Evolutionary conservation across 352 stramenopile genomes (phyloP).

Genomic region (Pythium apleroticum): DNA sequence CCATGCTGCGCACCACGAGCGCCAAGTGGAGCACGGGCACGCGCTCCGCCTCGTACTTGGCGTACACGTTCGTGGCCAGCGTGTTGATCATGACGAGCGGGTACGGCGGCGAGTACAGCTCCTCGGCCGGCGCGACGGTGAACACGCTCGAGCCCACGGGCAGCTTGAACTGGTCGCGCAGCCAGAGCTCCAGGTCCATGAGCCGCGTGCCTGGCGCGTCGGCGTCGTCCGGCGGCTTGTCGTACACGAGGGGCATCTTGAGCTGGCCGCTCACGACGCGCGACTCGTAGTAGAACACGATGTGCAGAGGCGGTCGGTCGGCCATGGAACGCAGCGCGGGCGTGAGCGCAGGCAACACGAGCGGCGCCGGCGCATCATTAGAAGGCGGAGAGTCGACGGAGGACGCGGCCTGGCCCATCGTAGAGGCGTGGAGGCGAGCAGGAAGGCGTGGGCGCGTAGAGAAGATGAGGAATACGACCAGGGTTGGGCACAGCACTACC

Average conservation of each 20-base stretch:
- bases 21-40: slow-evolving; percentile 63
- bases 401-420: slow-evolving; percentile 25
- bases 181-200: slow-evolving; percentile 74
- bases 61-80: slow-evolving; percentile 43
- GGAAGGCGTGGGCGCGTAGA: background rate
- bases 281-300: slow-evolving; percentile 71
- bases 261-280: slow-evolving; percentile 48
- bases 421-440: background rate
- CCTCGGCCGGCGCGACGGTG: slow-evolving; percentile 65
- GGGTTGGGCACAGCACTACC: too few relatives aligned
- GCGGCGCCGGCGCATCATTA: background rate
- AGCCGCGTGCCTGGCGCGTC: slow-evolving; percentile 46
- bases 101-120: slow-evolving; percentile 77
- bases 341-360: slow-evolving; percentile 4
- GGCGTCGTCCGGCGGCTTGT: slow-evolving; percentile 29
- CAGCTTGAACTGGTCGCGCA: slow-evolving; percentile 63
- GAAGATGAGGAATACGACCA: background rate
- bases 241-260: slow-evolving; percentile 69
- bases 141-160: slow-evolving; percentile 64
- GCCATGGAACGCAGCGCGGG: slow-evolving; percentile 32
- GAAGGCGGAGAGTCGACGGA: background rate
- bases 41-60: slow-evolving; percentile 36
- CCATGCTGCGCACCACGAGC: slow-evolving; percentile 65
- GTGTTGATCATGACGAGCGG: slow-evolving; percentile 85
- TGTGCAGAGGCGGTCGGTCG: slow-evolving; percentile 52